Base-by-base conservation (phyloP, 768 basidiomycete genomes). In the Cyclocybe cylindracea region DNA sequence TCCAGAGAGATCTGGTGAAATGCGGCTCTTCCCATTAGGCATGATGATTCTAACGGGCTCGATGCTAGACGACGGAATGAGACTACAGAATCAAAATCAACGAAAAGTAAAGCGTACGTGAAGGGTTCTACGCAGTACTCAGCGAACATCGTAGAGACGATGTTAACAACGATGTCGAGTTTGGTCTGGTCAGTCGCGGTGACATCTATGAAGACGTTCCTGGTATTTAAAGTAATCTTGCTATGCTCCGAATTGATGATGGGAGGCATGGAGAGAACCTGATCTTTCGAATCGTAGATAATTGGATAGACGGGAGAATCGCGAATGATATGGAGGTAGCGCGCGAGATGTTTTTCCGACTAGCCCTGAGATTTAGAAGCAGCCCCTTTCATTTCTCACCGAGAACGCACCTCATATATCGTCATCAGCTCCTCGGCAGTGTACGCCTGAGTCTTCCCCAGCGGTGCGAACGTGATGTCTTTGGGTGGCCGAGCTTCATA, bases 191-290 rank as follows among this genome's bases (percentile, higher is more conserved):
- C 97, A 13, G 94, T 97, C 2, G 95, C 95, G 7, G 97, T 98
- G 31, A 95, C 85, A 69, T 99, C 97, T 60, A 99, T 90, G 75
- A 98, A 98, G 67, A 99, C 76, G 68, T 98, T 98, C 46, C 79
- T 82, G 9, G 97, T 98, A 65, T 94, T 87, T 55, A 97, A 75
- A 0, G 91, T 91, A 64, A 99, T 98, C 75, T 98, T 98, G 67
- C 93, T 98, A 70, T 92, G 91, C 58, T 97, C 89, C 3, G 94
- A 95, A 71, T 97, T 97, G 72, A 96, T 96, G 67, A 99, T 98
- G 7, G 97, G 97, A 36, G 97, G 97, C 88, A 98, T 95, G 14
- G 93, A 95, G 29, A 97, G 78, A 2, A 98, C 96, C 29, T 77
- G 83, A 66, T 92, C 91, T 51, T 87, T 77, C 8, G 82, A 78